Base-by-base conservation (phyloP, 345 rosid genomes). In the Carallia brachiata region DNA sequence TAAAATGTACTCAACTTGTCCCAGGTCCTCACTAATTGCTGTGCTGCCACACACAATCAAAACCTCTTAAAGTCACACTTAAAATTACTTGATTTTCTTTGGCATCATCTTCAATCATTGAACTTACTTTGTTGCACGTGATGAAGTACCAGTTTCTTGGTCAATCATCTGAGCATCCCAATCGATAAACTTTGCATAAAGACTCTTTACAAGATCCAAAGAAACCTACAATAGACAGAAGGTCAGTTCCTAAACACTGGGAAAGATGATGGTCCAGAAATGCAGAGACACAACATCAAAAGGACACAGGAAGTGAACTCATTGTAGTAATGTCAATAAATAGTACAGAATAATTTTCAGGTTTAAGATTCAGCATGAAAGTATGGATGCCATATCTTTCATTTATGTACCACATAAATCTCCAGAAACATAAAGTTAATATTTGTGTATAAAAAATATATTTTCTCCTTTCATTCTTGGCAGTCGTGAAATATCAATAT, bases 11-110 rank as follows among this genome's bases (percentile, higher is more conserved):
- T 95, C 99, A 76, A 95, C 97, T 85, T 95, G 99, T 73, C 98
- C 98, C 79, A 95, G 87, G 85, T 95, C 99, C 84, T 95, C 99
- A 72, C 99, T 95, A 79, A 95, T 92, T 84, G 99, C 97, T 87
- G 99, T 92, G 90, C 99, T 95, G 99, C 89, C 88, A 78, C 84
- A 82, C 67, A 80, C 58, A 88, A 83, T 69, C 78, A 73, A 75
- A 58, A 69, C 61, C 64, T 68, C 71, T 73, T 76, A 76, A 72
- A 70, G 52, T 30, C 39, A 17, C 23, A 44, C 19, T 62, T 57
- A 53, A 28, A 61, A 40, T 19, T 59, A 62, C 61, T 57, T 44
- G 27, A 23, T 47, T 66, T 47, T 23, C 13, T 52, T 36, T 18
- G n/a, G 36, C 23, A 55, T 68, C 66, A 36, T 13, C 30, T 53